These are phyloP conservation scores for Ustilago hordei DNA, from an alignment of 1,284 basidiomycete species.

Conservation along the genomic window DNA sequence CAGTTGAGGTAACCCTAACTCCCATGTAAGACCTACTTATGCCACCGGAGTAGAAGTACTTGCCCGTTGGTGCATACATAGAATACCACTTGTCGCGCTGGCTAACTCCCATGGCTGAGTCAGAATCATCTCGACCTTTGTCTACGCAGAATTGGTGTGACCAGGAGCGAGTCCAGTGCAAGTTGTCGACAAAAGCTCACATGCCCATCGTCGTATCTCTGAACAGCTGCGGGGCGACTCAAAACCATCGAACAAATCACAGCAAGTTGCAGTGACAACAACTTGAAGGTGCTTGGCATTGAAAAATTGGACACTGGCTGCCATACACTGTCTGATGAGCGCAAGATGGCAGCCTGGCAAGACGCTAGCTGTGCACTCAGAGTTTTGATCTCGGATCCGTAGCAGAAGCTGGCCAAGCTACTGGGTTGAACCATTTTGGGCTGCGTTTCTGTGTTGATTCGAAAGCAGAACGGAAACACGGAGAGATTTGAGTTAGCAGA, in stretches of 20 bases:
- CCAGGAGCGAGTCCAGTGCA: too few species aligned
- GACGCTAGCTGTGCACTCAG: background rate
- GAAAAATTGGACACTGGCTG: background rate
- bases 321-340: background rate
- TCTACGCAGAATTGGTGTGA: too few species aligned
- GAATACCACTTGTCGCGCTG: too few species aligned
- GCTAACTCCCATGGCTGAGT: too few species aligned
- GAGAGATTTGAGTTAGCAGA: background rate
- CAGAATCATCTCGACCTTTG: too few species aligned
- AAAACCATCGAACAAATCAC: background rate
- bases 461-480: background rate
- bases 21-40: too few species aligned
- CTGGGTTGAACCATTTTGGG: conserved; percentile 52
- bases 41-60: too few species aligned
- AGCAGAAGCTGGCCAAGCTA: conserved; percentile 7
- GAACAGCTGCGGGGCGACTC: too few species aligned
- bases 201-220: too few species aligned
- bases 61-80: too few species aligned
- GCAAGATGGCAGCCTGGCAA: background rate
- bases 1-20: too few species aligned
- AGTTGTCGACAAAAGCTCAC: too few species aligned
- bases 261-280: background rate
- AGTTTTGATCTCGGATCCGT: conserved; percentile 23
- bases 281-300: background rate
- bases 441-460: conserved; percentile 41